Base-by-base conservation (phyloP, 2,329 filamentous ascomycete species). In the Hypoxylon sp. region DNA sequence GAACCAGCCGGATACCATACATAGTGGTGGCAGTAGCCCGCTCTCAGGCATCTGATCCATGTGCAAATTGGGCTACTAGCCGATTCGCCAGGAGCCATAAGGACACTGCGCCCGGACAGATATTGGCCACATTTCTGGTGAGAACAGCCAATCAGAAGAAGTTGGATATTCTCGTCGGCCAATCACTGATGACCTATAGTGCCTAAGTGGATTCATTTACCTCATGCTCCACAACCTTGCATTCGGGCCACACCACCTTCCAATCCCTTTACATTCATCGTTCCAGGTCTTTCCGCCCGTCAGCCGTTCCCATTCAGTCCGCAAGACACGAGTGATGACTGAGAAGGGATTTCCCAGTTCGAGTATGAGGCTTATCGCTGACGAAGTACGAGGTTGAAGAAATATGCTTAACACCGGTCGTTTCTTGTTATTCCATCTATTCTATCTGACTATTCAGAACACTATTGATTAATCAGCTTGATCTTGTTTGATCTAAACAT, bases 1-100 rank as follows among this genome's bases (percentile, higher is more conserved):
- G 65, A 65, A 68, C 65, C 22, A 11, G 53, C 19, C 39, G 52
- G 56, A 53, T 68, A 68, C 65, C 65, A 68, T 68, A 68, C 37
- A 41, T 4, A 19, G 37, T 3, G 8, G 24, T 59, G 20, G 28
- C 6, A 4, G 28, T 51, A 20, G 20, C 28, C 39, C 17, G 3
- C 51, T 59, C 65, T 62, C 37, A 68, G 62, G 65, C 65, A 65
- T 48, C 32, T 39, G 8, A 34, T 34, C 19, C 2, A 52, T 19
- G 20, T 41, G 19, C 54, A 24, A 58, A 56, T 59, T 47, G 11
- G 44, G 13, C 24, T 17, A 15, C 24, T 28, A 15, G 20, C 10
- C 22, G 11, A 22, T 6, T 13, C 10, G 2, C 7, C 4, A 8
- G 11, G 41, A 50, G 59, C 47, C 64, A 67, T 58, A 65, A 66